These are phyloP conservation scores for Sindora glabra DNA, from an alignment of 306 rosid species.

Conservation along the genomic window DNA sequence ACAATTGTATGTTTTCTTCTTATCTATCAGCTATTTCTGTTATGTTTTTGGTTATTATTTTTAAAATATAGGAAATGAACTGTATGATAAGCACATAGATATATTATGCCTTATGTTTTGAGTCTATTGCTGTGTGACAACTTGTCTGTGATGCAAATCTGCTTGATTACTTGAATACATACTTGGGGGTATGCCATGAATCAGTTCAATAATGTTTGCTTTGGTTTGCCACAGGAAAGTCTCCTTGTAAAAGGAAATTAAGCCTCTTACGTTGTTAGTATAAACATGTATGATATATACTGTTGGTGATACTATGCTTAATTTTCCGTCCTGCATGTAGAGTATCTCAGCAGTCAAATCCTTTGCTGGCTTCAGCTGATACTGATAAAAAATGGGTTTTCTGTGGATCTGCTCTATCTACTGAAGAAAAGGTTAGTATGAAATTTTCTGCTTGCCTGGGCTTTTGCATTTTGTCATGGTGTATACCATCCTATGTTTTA, in stretches of 20 bases:
- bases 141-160: too few relatives aligned
- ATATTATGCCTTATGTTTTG: too few relatives aligned
- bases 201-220: too few relatives aligned
- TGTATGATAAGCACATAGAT: too few relatives aligned
- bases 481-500: neutral
- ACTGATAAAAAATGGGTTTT: constrained; percentile 33
- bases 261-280: neutral
- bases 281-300: neutral
- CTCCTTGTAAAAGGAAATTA: neutral
- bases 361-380: constrained; percentile 21
- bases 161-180: too few relatives aligned
- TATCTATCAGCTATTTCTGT: neutral
- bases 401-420: constrained; percentile 83
- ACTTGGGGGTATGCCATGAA: too few relatives aligned
- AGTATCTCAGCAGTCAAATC: constrained; percentile 20
- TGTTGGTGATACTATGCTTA: neutral
- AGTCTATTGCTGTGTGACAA: too few relatives aligned
- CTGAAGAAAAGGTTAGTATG: constrained; percentile 61
- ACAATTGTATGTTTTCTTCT: constrained; percentile 19
- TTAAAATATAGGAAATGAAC: too few relatives aligned
- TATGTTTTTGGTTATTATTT: too few relatives aligned
- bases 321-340: constrained; percentile 32
- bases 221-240: too few relatives aligned
- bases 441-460: neutral
- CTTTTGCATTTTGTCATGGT: neutral